Evolutionary conservation across 1,284 basidiomycete species (phyloP).

Genomic region (Ustilago tritici): DNA sequence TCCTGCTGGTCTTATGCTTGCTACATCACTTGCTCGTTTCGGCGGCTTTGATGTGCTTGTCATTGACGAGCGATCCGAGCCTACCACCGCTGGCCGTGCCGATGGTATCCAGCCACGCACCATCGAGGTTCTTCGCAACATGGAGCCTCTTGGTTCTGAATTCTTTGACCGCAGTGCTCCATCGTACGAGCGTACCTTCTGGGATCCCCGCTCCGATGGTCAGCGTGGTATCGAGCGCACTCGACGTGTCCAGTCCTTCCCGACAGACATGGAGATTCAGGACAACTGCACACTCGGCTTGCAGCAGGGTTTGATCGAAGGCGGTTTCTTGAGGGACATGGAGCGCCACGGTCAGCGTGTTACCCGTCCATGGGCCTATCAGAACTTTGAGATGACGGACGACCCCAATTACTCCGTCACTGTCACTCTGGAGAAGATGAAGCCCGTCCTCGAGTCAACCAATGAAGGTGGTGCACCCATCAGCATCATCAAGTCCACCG

Average conservation of each 20-base stretch:
- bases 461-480: conserved; percentile 59
- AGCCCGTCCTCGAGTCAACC: conserved; percentile 53
- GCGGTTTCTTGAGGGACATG: conserved; percentile 70
- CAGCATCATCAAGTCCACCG: conserved; percentile 61
- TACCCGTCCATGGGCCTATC: conserved; percentile 66
- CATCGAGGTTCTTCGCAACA: conserved; percentile 76
- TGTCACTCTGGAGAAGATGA: conserved; percentile 64
- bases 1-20: conserved; percentile 67
- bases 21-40: conserved; percentile 61
- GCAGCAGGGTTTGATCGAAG: conserved; percentile 71
- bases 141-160: conserved; percentile 68
- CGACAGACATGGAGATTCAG: conserved; percentile 71
- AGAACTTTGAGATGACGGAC: conserved; percentile 55
- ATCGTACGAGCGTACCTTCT: conserved; percentile 71
- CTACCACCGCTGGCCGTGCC: conserved; percentile 70
- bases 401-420: conserved; percentile 55
- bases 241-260: conserved; percentile 70
- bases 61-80: conserved; percentile 69
- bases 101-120: conserved; percentile 71
- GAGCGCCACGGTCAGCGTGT: conserved; percentile 68
- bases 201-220: conserved; percentile 68
- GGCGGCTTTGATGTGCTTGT: conserved; percentile 64
- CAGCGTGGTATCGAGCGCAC: conserved; percentile 68
- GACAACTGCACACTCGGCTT: conserved; percentile 71
- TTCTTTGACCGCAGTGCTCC: conserved; percentile 63